Evolutionary conservation across 345 rosid genomes (phyloP).

Genomic region (Garcia nutans): DNA sequence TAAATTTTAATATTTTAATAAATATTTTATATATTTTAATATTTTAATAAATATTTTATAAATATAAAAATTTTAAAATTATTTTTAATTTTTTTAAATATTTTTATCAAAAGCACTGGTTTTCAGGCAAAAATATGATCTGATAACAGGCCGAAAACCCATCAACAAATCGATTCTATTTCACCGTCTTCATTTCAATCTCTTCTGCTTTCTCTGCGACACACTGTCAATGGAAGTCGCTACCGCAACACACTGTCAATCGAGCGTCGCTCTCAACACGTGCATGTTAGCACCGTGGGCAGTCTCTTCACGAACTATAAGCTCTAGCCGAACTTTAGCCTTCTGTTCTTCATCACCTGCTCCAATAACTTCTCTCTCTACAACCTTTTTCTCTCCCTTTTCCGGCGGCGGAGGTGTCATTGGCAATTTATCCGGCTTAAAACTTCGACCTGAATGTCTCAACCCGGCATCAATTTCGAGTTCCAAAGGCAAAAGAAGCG

Average conservation of each 20-base stretch:
- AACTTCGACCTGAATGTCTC: constrained; percentile 47
- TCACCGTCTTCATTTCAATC: background rate
- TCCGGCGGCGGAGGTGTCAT: constrained; percentile 43
- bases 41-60: no score
- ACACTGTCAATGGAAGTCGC: constrained; percentile 37
- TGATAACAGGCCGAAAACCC: background rate
- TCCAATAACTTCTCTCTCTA: constrained; percentile 47
- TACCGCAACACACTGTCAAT: constrained; percentile 19
- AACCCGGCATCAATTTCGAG: constrained; percentile 45
- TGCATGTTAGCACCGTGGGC: constrained; percentile 38
- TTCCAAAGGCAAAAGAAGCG: constrained; percentile 63
- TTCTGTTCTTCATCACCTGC: constrained; percentile 31
- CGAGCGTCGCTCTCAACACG: constrained; percentile 43
- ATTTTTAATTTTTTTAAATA: no score
- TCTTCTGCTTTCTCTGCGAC: background rate
- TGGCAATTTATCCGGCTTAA: constrained; percentile 51
- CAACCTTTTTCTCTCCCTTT: constrained; percentile 45
- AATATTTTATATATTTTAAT: no score
- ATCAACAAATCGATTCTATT: background rate
- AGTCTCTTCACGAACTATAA: constrained; percentile 28
- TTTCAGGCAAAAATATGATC: background rate
- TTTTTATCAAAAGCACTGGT: no score
- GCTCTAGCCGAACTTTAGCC: constrained; percentile 24
- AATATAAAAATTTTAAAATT: no score
- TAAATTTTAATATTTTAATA: no score